These are phyloP conservation scores for Mycena latifolia DNA, from an alignment of 768 basidiomycete species.

Conservation along the genomic window DNA sequence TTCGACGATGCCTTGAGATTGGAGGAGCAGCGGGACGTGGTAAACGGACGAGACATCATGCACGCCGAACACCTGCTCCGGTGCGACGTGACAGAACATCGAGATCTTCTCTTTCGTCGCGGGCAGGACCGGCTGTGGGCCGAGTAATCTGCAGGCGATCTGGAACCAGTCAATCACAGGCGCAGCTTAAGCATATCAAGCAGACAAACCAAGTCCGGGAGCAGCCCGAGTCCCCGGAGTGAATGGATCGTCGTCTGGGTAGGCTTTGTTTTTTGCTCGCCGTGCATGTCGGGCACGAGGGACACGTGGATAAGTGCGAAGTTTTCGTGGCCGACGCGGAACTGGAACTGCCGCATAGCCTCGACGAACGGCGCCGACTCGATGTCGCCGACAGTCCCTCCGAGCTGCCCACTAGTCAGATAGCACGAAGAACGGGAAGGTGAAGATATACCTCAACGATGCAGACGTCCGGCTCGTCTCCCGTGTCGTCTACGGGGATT, in stretches of 20 bases:
- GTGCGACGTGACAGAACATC: conserved; percentile 98
- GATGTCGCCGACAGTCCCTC: conserved; percentile 98
- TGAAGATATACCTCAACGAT: conserved; percentile 84
- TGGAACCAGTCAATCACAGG: conserved; percentile 43
- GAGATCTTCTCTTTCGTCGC: conserved; percentile 96
- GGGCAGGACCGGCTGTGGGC: conserved; percentile 82
- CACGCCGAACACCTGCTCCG: conserved; percentile 92
- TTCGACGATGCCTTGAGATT: conserved; percentile 91
- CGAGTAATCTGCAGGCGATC: conserved; percentile 94
- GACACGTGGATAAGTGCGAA: conserved; percentile 98
- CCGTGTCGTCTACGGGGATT: conserved; percentile 95
- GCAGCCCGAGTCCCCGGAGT: conserved; percentile 89
- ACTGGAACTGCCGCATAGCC: conserved; percentile 99
- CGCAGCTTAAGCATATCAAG: neutral
- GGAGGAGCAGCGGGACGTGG: conserved; percentile 93
- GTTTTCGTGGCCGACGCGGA: conserved; percentile 96
- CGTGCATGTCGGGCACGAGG: conserved; percentile 98
- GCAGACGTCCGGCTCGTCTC: conserved; percentile 94
- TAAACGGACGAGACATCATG: conserved; percentile 98
- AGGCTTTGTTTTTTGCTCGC: conserved; percentile 99
- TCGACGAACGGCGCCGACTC: conserved; percentile 98
- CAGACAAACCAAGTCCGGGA: conserved; percentile 87
- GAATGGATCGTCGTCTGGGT: conserved; percentile 98
- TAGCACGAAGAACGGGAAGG: neutral
- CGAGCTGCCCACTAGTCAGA: conserved; percentile 70